These are phyloP conservation scores for Pseudocohnilembus persalinus DNA, from an alignment of 169 alveolate genomes.

Conservation along the genomic window DNA sequence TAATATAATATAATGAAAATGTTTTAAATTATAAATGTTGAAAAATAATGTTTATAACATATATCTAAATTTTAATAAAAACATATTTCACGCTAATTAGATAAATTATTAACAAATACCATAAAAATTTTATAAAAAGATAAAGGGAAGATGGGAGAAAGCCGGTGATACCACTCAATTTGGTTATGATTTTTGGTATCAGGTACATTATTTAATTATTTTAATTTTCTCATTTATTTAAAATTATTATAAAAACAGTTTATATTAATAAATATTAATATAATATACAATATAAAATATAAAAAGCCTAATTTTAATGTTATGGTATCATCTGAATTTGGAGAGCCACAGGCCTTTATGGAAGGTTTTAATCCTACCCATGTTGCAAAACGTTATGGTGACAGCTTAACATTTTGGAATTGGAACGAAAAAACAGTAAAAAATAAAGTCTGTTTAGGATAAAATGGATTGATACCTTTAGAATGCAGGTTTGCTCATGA, in stretches of 20 bases:
- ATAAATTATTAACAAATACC: too few relatives aligned
- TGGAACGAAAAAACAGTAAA: slow-evolving; percentile 30
- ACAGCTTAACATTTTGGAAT: slow-evolving; percentile 39
- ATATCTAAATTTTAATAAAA: too few relatives aligned
- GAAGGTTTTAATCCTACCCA: slow-evolving; percentile 42
- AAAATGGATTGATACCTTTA: slow-evolving; percentile 9
- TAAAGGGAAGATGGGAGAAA: slow-evolving; percentile 19
- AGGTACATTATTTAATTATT: background rate
- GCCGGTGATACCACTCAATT: background rate
- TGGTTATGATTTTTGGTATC: slow-evolving; percentile 50
- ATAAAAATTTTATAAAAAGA: too few relatives aligned
- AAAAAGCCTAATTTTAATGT: slow-evolving; percentile 33
- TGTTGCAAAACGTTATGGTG: slow-evolving; percentile 27
- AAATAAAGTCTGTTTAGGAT: slow-evolving; percentile 8
- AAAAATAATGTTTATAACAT: too few relatives aligned
- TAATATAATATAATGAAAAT: too few relatives aligned
- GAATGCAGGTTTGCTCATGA: slow-evolving; percentile 18
- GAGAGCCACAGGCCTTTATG: slow-evolving; percentile 36
- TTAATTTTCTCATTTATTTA: background rate
- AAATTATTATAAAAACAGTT: background rate
- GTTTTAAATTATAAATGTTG: too few relatives aligned
- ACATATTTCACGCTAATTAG: too few relatives aligned
- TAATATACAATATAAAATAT: too few relatives aligned
- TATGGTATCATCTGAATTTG: slow-evolving; percentile 46
- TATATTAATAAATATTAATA: too few relatives aligned